These are phyloP conservation scores for Ophiorrhiza pumila DNA, from an alignment of 257 asterid genomes.

Conservation along the genomic window DNA sequence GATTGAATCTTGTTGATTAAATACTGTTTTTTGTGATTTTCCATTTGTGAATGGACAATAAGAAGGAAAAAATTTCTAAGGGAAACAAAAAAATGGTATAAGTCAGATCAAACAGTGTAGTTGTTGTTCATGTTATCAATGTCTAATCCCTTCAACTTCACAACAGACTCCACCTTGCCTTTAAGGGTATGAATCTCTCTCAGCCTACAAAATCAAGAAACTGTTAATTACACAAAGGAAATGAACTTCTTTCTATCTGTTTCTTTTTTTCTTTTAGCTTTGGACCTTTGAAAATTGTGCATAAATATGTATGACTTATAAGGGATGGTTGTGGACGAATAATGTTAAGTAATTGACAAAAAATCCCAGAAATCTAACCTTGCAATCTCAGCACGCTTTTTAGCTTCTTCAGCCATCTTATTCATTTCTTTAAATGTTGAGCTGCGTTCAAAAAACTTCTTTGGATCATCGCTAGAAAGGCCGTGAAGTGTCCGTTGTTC, in stretches of 20 bases:
- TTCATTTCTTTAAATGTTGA: constrained; percentile 38
- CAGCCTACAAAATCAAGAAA: constrained; percentile 31
- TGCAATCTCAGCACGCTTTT: constrained; percentile 48
- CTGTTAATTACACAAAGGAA: neutral
- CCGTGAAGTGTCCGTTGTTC: constrained; percentile 48
- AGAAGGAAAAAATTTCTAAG: neutral
- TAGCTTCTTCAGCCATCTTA: constrained; percentile 55
- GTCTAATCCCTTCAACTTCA: constrained; percentile 49
- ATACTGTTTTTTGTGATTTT: neutral
- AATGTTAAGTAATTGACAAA: neutral
- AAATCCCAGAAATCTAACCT: constrained; percentile 27
- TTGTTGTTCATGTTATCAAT: constrained; percentile 46
- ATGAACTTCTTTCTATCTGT: too few relatives aligned
- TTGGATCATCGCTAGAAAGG: constrained; percentile 30
- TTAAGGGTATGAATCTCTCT: constrained; percentile 57
- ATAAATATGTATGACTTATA: neutral
- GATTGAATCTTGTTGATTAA: neutral
- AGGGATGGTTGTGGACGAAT: too few relatives aligned
- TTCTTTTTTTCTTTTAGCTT: neutral
- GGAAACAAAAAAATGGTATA: neutral
- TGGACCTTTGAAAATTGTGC: too few relatives aligned
- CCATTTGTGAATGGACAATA: neutral
- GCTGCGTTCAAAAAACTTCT: constrained; percentile 17
- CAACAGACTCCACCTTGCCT: constrained; percentile 57
- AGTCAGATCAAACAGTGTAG: constrained; percentile 36